Base-by-base conservation (phyloP, 2,329 filamentous ascomycete genomes). In the Lasiodiplodia gonubiensis region DNA sequence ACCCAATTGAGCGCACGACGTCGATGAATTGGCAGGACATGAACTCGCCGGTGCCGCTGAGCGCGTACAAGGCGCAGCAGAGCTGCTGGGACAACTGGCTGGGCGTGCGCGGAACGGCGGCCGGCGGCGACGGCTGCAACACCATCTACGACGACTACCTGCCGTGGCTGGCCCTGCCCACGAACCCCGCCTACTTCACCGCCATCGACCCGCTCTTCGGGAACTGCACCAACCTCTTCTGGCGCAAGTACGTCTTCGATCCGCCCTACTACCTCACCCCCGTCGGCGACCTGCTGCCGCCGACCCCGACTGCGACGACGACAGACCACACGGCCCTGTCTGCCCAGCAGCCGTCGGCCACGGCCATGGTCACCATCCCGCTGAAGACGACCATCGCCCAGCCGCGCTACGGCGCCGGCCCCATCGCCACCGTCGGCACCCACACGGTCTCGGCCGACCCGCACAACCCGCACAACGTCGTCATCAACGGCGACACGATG, bases 91-190 rank as follows among this genome's bases (percentile, higher is more conserved):
- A 60, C 46, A 53, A 60, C 54, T 46, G 48, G 59, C 59, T 63
- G 0, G 59, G 59, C 7, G 59, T 63, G 27, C 59, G 59, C 14
- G 59, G 27, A 23, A 63, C 59, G 7, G 59, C 59, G 14, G 23
- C 54, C 4, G 39, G 64, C 5, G 53, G 16, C n/a, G 65, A 67
- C n/a, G n/a, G 23, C 11, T 67, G 65, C 54, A 21, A 48, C 25
- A 67, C 65, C 37, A 12, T 60, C 25, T 61, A 67, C 35, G 59
- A 63, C 30, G 65, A 67, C 55, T 67, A 67, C 54, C 54, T 60
- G 4, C 65, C 65, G 4, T 57, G 48, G n/a, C 46, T 67, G 18
- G 65, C 65, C 0, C 65, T 67, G 8, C 65, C 65, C 7, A 67
- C 65, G 8, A 54, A 67, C 33, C 54, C 54, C 12, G 33, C 54